Evolutionary conservation across 1,284 basidiomycete species (phyloP).

Genomic region (Jaminaea rosea): DNA sequence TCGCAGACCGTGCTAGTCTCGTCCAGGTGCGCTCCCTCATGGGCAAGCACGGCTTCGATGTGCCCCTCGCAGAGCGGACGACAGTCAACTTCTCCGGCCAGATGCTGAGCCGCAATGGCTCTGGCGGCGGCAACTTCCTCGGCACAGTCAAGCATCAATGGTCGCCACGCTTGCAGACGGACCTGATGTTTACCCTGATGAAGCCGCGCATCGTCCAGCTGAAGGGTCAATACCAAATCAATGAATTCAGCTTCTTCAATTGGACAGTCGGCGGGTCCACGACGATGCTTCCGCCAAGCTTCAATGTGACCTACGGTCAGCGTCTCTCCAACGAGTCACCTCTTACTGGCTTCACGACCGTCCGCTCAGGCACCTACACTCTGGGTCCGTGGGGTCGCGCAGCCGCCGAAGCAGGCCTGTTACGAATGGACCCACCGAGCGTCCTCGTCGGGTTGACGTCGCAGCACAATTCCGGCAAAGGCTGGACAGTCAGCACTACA

Average conservation of each 20-base stretch:
- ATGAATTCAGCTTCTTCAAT: conserved; percentile 36
- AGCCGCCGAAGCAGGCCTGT: conserved; percentile 6
- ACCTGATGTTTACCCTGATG: conserved; percentile 48
- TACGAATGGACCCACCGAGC: conserved; percentile 23
- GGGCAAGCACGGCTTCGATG: conserved; percentile 43
- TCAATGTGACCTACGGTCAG: conserved; percentile 50
- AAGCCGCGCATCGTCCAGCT: conserved; percentile 49
- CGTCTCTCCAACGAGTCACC: conserved; percentile 37
- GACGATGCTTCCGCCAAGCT: conserved; percentile 42
- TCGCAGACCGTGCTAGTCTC: conserved; percentile 18
- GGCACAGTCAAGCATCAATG: conserved; percentile 61
- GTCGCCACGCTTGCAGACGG: conserved; percentile 53
- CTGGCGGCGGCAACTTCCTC: conserved; percentile 53
- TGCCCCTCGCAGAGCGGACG: conserved; percentile 20
- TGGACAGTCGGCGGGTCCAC: conserved; percentile 44
- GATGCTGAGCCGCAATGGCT: conserved; percentile 47
- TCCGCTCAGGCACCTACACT: conserved; percentile 49
- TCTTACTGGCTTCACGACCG: conserved; percentile 37
- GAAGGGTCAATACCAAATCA: conserved; percentile 50
- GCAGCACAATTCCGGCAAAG: conserved; percentile 18
- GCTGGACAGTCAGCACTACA: conserved; percentile 33
- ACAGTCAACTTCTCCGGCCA: conserved; percentile 37
- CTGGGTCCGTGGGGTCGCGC: conserved; percentile 49
- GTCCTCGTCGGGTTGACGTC: conserved; percentile 35
- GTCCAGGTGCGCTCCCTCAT: conserved; percentile 31